phyloP scores from a whole-genome alignment of 2,329 filamentous ascomycete genomes.

The Scedosporium minutisporum region DNA sequence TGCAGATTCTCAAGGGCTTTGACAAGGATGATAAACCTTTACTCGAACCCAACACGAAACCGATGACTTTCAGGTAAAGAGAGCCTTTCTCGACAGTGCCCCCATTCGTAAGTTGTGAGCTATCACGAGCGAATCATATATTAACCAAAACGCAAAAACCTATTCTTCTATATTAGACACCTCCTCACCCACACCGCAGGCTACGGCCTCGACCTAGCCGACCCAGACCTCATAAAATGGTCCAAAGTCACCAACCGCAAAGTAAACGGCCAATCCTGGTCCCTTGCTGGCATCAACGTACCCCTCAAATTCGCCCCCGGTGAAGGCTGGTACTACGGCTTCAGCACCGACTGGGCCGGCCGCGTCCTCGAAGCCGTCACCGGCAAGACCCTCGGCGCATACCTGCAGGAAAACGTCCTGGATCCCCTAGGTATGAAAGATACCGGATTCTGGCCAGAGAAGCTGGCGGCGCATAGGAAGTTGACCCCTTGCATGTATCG shows the following conservation, averaged over 20 bases:
- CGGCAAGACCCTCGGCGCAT: slow-evolving; percentile 17
- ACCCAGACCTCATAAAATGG: slow-evolving; percentile 24
- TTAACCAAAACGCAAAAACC: background rate
- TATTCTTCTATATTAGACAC: slow-evolving; percentile 13
- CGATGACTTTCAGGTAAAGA: background rate
- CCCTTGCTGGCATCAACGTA: slow-evolving; percentile 21
- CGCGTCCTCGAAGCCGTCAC: slow-evolving; percentile 24
- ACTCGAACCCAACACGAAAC: slow-evolving; percentile 22
- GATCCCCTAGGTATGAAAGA: slow-evolving; percentile 16
- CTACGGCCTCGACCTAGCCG: slow-evolving; percentile 24
- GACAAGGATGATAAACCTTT: slow-evolving; percentile 23
- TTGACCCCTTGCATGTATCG: slow-evolving; percentile 6
- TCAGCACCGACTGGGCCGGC: slow-evolving; percentile 28
- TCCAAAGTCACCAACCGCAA: slow-evolving; percentile 16
- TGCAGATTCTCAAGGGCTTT: slow-evolving; percentile 28
- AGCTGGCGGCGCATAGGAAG: slow-evolving; percentile 6
- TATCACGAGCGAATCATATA: no score
- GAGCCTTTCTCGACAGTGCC: no score
- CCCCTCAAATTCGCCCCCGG: slow-evolving; percentile 29
- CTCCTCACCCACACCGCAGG: slow-evolving; percentile 34
- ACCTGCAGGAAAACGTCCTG: slow-evolving; percentile 16
- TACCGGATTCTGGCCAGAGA: slow-evolving; percentile 15
- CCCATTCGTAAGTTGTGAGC: background rate
- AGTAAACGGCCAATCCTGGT: slow-evolving; percentile 14
- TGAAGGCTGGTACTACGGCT: slow-evolving; percentile 31